phyloP scores from a whole-genome alignment of 768 basidiomycete species.

The Piloderma croceum region DNA sequence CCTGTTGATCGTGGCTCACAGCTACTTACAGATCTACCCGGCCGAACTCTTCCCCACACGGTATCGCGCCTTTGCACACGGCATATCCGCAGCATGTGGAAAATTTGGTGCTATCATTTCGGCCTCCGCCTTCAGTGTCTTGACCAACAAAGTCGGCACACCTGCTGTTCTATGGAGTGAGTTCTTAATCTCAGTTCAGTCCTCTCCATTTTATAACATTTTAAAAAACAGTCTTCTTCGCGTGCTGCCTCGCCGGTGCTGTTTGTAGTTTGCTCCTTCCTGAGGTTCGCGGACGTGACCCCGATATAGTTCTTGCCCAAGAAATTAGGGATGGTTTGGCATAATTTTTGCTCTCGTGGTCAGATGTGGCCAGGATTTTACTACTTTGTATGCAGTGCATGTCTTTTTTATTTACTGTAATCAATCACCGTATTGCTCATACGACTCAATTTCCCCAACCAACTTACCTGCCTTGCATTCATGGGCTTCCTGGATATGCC shows the following conservation, averaged over 20 bases:
- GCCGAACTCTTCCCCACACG: conserved; percentile 78
- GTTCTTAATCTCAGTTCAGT: conserved; percentile 21
- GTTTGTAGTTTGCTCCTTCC: conserved; percentile 43
- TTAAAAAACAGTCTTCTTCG: conserved; percentile 52
- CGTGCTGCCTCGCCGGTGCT: conserved; percentile 55
- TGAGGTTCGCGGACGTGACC: conserved; percentile 46
- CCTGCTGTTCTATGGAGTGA: conserved; percentile 66
- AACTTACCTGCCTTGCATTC: no score
- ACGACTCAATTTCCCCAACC: no score
- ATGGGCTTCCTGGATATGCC: no score
- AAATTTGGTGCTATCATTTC: conserved; percentile 76
- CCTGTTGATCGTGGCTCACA: conserved; percentile 13
- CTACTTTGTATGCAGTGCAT: no score
- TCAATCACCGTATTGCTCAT: no score
- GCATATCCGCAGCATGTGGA: conserved; percentile 66
- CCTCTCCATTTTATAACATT: not conserved
- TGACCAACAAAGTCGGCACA: conserved; percentile 57
- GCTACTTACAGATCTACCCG: conserved; percentile 61
- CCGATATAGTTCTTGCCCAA: conserved; percentile 39
- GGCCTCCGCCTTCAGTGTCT: conserved; percentile 64
- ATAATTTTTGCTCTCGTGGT: no score
- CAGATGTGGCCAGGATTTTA: no score
- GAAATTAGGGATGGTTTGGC: no score
- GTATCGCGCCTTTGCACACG: conserved; percentile 69
- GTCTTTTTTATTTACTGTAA: no score